Conservation (phyloP, 495 filamentous ascomycete species). For the Trichocladium uniseriatum region DNA sequence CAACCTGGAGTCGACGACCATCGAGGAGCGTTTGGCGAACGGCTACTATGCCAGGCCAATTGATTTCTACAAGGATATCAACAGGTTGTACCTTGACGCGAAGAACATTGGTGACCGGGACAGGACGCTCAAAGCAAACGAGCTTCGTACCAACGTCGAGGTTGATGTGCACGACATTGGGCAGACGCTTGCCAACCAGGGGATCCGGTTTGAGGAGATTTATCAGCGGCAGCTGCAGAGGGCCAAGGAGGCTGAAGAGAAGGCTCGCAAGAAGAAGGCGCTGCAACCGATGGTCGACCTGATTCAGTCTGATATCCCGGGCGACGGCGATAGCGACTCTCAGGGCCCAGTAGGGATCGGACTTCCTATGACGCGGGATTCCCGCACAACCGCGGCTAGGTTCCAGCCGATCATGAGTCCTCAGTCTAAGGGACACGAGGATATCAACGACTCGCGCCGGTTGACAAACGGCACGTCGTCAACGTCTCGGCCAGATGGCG, state of each 20-base stretch:
- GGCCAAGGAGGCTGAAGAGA: slow-evolving; percentile 54
- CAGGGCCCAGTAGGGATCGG: slow-evolving; percentile 54
- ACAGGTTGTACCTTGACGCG: slow-evolving; percentile 73
- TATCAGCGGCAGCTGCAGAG: slow-evolving; percentile 67
- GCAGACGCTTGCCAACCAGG: slow-evolving; percentile 41
- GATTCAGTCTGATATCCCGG: slow-evolving; percentile 27
- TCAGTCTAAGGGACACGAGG: slow-evolving; percentile 41
- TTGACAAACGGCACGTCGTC: slow-evolving; percentile 60
- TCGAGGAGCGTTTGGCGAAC: slow-evolving; percentile 89
- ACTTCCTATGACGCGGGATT: slow-evolving; percentile 41
- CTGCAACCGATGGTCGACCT: slow-evolving; percentile 32
- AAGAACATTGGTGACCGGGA: slow-evolving; percentile 66
- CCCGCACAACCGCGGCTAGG: slow-evolving; percentile 32
- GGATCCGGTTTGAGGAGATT: slow-evolving; percentile 41
- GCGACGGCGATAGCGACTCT: slow-evolving; percentile 29
- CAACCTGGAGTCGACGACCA: slow-evolving; percentile 86
- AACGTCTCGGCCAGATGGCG: slow-evolving; percentile 44
- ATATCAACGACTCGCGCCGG: slow-evolving; percentile 36
- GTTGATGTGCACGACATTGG: slow-evolving; percentile 73
- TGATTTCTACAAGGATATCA: slow-evolving; percentile 81
- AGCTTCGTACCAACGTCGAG: slow-evolving; percentile 82
- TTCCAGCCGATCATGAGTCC: slow-evolving; percentile 41
- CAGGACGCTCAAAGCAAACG: slow-evolving; percentile 71
- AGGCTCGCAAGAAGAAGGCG: slow-evolving; percentile 46
- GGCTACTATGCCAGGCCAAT: slow-evolving; percentile 85